Evolutionary conservation across 768 basidiomycete genomes (phyloP).

Genomic region (Paxillus ammoniavirescens): DNA sequence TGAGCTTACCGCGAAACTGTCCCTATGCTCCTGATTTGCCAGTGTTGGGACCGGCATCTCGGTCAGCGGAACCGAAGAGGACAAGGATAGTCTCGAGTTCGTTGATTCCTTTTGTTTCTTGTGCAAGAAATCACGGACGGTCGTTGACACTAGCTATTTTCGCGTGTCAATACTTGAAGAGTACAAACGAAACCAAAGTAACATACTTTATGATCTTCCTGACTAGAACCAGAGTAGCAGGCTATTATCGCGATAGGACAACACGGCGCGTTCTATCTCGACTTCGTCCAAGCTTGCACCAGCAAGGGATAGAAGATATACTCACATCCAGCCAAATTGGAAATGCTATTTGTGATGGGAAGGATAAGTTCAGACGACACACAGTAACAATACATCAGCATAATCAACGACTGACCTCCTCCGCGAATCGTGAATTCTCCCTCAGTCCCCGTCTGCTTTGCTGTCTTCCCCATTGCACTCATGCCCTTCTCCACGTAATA

Average conservation of each 20-base stretch:
- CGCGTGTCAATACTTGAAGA: conserved; percentile 3
- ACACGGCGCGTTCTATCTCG: conserved; percentile 68
- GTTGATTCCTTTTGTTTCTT: conserved; percentile 42
- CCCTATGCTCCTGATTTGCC: conserved; percentile 29
- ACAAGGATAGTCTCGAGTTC: conserved; percentile 17
- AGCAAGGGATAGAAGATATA: background rate
- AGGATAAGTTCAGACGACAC: conserved; percentile 1
- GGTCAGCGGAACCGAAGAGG: conserved; percentile 25
- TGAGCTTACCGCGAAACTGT: conserved; percentile 29
- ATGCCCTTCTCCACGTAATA: conserved; percentile 87
- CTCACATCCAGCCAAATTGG: conserved; percentile 81
- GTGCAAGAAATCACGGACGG: conserved; percentile 67
- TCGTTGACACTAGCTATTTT: conserved; percentile 57
- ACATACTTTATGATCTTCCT: conserved; percentile 76
- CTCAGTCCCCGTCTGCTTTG: conserved; percentile 68
- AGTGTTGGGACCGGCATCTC: conserved; percentile 30
- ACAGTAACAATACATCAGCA: background rate
- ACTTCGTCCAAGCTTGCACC: conserved; percentile 4
- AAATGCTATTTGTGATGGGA: conserved; percentile 52
- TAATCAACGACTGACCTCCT: conserved; percentile 56
- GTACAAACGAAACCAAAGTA: background rate
- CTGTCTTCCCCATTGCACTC: conserved; percentile 77
- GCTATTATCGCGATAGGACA: conserved; percentile 79
- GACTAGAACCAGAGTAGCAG: conserved; percentile 78
- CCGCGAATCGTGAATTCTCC: conserved; percentile 65